phyloP scores from a whole-genome alignment of 129 eudicot species.

The Oenanthe sinensis region DNA sequence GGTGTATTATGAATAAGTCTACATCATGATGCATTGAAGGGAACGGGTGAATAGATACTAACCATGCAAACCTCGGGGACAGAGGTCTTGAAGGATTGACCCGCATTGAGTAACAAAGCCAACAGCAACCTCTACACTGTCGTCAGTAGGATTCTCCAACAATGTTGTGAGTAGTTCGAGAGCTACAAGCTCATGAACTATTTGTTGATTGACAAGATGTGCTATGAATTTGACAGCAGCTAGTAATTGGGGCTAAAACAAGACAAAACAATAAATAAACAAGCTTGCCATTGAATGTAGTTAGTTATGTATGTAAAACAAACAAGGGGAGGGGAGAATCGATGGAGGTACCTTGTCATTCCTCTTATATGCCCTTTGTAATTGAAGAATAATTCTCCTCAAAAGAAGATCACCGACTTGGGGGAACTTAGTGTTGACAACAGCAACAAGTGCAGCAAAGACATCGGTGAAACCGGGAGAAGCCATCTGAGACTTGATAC shows the following conservation, averaged over 20 bases:
- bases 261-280: not conserved
- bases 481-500: slow-evolving; percentile 98
- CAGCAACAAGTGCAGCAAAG: slow-evolving; percentile 88
- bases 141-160: slow-evolving; percentile 87
- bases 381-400: slow-evolving; percentile 73
- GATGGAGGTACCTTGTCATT: slow-evolving; percentile 64
- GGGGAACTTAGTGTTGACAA: slow-evolving; percentile 86
- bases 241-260: slow-evolving; percentile 69
- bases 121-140: slow-evolving; percentile 96
- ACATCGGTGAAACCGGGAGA: slow-evolving; percentile 93
- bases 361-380: slow-evolving; percentile 79
- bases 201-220: slow-evolving; percentile 88
- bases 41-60: slow-evolving; percentile 14
- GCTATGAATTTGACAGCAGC: slow-evolving; percentile 94
- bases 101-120: slow-evolving; percentile 96
- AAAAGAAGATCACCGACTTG: slow-evolving; percentile 82
- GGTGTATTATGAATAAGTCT: not conserved
- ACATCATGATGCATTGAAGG: not conserved
- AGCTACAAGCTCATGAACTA: slow-evolving; percentile 89
- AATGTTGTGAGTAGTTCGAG: slow-evolving; percentile 76
- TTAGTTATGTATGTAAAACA: not conserved
- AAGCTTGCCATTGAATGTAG: not conserved
- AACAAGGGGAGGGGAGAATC: not conserved
- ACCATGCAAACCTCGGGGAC: slow-evolving; percentile 88
- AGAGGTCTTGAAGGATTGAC: slow-evolving; percentile 75